Percentiles rank a stretch among this genome's conserved stretches.
Conservation (phyloP, 1,284 basidiomycete species). For the Takashimella tepidaria region DNA sequence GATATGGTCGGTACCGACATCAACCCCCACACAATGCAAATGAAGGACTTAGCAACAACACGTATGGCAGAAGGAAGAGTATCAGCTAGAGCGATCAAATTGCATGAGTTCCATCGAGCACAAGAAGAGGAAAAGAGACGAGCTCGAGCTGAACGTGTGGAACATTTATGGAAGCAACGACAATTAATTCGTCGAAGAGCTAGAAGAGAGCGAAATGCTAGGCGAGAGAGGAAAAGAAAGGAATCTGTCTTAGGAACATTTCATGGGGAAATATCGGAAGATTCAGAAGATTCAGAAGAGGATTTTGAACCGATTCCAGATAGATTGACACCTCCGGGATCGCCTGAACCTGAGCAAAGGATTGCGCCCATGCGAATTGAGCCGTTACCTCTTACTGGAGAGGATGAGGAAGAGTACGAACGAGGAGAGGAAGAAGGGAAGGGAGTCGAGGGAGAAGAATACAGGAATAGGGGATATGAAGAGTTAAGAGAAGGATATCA, state of each 20-base stretch:
- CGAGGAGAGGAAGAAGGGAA: neutral
- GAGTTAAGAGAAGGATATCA: constrained; percentile 19
- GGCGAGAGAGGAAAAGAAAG: constrained; percentile 22
- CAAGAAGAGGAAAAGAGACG: constrained; percentile 12
- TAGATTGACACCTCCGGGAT: constrained; percentile 35
- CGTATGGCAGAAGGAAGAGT: constrained; percentile 28
- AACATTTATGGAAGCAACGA: constrained; percentile 23
- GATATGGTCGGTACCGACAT: constrained; percentile 28
- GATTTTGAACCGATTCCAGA: constrained; percentile 37
- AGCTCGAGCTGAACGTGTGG: constrained; percentile 13
- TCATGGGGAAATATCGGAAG: constrained; percentile 24
- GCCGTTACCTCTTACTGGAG: neutral
- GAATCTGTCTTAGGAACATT: constrained; percentile 15
- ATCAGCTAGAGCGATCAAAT: constrained; percentile 26
- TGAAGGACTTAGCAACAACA: constrained; percentile 27
- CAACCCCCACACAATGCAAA: constrained; percentile 19
- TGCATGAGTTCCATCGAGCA: constrained; percentile 15
- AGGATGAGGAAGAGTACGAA: constrained; percentile 3
- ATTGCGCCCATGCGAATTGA: constrained; percentile 13
- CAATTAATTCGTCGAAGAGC: constrained; percentile 33
- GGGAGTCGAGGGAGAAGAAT: constrained; percentile 5
- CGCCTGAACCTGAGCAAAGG: constrained; percentile 16
- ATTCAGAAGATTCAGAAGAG: constrained; percentile 37
- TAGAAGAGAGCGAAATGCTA: constrained; percentile 22
- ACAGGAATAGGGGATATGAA: no score